Percentiles rank a stretch among this genome's conserved stretches.
Conservation (phyloP, 1,284 basidiomycete genomes). For the Salmacisia buchloeana region DNA sequence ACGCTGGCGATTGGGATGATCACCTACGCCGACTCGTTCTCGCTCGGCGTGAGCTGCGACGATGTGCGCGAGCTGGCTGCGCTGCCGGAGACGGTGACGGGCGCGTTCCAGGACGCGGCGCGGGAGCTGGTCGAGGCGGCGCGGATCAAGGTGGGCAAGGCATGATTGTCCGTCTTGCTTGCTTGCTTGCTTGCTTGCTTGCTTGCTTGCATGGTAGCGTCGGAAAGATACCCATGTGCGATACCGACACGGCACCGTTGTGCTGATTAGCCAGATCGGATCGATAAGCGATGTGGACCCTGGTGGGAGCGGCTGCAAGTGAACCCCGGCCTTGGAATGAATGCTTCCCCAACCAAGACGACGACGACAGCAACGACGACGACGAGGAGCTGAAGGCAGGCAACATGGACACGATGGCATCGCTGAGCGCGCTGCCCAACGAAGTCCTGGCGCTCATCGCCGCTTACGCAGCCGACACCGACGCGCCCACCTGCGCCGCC, state of each 20-base stretch:
- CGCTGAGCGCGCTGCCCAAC: too few species aligned
- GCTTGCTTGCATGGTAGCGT: background rate
- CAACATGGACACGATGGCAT: too few species aligned
- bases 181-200: background rate
- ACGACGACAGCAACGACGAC: too few species aligned
- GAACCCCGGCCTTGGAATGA: too few species aligned
- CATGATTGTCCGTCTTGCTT: background rate
- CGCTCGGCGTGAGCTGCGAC: conserved; percentile 47
- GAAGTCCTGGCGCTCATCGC: too few species aligned
- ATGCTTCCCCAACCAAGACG: too few species aligned
- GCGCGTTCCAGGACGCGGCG: conserved; percentile 42
- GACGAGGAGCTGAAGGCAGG: background rate
- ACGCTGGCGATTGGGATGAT: conserved; percentile 49
- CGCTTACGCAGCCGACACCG: too few species aligned
- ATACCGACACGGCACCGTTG: too few species aligned
- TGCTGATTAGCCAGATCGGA: too few species aligned
- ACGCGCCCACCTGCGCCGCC: background rate
- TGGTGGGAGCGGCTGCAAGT: too few species aligned
- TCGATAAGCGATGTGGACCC: too few species aligned
- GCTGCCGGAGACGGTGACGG: conserved; percentile 39
- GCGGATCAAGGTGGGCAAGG: conserved; percentile 20
- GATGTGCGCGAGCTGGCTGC: conserved; percentile 42
- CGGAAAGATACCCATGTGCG: background rate
- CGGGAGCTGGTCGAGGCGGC: conserved; percentile 38
- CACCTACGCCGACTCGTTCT: conserved; percentile 44